Conservation (phyloP, 2,329 filamentous ascomycete genomes). For the Penicillium sp. region DNA sequence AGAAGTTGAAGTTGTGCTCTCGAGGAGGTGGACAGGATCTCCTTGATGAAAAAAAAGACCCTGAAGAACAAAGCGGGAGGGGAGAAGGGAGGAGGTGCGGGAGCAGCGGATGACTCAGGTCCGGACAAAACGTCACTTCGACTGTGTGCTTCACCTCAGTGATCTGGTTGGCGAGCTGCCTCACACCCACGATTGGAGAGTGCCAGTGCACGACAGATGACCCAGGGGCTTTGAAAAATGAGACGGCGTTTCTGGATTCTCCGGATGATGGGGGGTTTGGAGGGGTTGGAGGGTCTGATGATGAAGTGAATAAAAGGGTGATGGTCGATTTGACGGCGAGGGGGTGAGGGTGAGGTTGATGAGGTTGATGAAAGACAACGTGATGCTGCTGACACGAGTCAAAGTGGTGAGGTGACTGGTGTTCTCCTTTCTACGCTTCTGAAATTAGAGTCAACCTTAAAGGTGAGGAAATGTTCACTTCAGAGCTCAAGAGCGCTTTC, state of each 20-base stretch:
- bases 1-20: not conserved
- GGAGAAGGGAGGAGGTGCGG: conserved; percentile 21
- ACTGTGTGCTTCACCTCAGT: conserved; percentile 7
- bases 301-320: not conserved
- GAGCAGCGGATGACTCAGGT: conserved; percentile 23
- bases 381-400: not conserved
- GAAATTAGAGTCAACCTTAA: conserved; percentile 1
- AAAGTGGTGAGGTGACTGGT: not conserved
- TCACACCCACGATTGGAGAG: not conserved
- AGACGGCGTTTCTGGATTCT: not conserved
- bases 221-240: not conserved
- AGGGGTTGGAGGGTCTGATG: not conserved
- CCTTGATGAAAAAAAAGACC: conserved; percentile 18
- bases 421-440: not conserved
- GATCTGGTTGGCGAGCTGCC: conserved; percentile 7
- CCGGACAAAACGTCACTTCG: conserved; percentile 16
- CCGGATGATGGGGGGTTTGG: not conserved
- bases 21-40: conserved; percentile 4
- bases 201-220: not conserved
- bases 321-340: not conserved
- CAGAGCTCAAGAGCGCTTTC: not conserved
- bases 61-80: conserved; percentile 13
- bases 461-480: not conserved
- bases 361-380: not conserved
- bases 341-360: not conserved